phyloP scores from a whole-genome alignment of 257 asterid species.

The Leptodermis oblonga region DNA sequence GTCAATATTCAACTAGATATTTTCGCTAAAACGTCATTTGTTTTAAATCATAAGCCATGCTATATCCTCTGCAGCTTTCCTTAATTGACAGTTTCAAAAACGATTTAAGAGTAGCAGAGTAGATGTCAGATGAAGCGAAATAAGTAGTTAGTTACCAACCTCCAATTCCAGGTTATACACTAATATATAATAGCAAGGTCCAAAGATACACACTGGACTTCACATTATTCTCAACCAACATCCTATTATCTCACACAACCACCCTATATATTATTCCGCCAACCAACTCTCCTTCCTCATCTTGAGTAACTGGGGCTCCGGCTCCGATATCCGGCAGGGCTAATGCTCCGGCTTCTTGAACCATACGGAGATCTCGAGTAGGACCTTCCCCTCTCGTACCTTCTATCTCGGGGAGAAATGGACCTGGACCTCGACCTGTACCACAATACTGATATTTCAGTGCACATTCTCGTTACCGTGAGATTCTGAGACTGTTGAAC shows the following conservation, averaged over 20 bases:
- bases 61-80: too few relatives aligned
- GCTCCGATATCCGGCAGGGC: slow-evolving; percentile 23
- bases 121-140: too few relatives aligned
- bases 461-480: background rate
- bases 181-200: background rate
- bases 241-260: background rate
- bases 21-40: too few relatives aligned
- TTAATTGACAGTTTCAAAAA: too few relatives aligned
- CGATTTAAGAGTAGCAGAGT: too few relatives aligned
- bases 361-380: slow-evolving; percentile 39
- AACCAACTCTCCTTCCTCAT: background rate
- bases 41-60: too few relatives aligned
- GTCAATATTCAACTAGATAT: too few relatives aligned
- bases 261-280: background rate
- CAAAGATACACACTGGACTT: background rate
- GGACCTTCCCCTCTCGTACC: slow-evolving; percentile 42
- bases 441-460: background rate
- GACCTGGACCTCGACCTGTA: slow-evolving; percentile 44
- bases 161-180: background rate
- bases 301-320: slow-evolving; percentile 9
- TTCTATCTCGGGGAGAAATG: slow-evolving; percentile 29
- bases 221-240: too few relatives aligned
- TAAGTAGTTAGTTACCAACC: too few relatives aligned
- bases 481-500: background rate
- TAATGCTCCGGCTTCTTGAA: slow-evolving; percentile 37